Conservation (phyloP, 208 protist species). For the Crithidia thermophila region DNA sequence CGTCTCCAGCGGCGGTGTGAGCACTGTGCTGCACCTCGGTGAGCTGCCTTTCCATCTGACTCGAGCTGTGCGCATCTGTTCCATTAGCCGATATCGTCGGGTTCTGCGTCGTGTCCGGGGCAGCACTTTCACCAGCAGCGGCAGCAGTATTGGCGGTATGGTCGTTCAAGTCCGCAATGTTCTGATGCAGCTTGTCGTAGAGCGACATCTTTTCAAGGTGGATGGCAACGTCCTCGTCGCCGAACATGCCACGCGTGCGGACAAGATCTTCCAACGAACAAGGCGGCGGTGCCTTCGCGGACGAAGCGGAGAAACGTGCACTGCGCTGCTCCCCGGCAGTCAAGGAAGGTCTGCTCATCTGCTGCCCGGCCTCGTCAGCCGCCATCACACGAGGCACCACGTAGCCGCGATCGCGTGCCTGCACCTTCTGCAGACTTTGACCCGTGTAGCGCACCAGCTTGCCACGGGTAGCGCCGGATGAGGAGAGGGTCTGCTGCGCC, state of each 20-base stretch:
- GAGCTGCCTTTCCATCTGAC: too few species aligned
- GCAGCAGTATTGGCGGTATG: not conserved
- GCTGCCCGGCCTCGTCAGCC: not conserved
- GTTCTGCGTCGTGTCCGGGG: too few species aligned
- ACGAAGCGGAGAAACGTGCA: not conserved
- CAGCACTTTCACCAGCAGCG: not conserved
- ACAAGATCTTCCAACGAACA: conserved; percentile 29
- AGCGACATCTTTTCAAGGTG: conserved; percentile 35
- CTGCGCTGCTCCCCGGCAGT: not conserved
- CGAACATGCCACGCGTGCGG: conserved; percentile 27
- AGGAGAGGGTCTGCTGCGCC: not conserved
- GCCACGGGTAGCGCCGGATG: conserved; percentile 7
- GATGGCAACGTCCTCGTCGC: conserved; percentile 25
- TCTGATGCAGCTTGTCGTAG: conserved; percentile 34
- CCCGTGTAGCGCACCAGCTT: conserved; percentile 34
- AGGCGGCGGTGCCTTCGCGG: conserved; percentile 1
- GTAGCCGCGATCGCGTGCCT: conserved; percentile 50
- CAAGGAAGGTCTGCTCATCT: too few species aligned
- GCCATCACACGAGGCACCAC: conserved; percentile 33
- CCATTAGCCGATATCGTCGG: too few species aligned
- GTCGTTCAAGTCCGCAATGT: conserved; percentile 6
- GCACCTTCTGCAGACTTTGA: conserved; percentile 49
- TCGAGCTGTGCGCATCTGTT: too few species aligned
- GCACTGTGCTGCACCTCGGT: too few species aligned
- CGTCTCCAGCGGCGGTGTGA: too few species aligned